A percentile compares a stretch with the other conserved stretches of the same genome.
These are phyloP conservation scores for Leptographium procerum DNA, from an alignment of 2,329 filamentous ascomycete species.

Conservation along the genomic window DNA sequence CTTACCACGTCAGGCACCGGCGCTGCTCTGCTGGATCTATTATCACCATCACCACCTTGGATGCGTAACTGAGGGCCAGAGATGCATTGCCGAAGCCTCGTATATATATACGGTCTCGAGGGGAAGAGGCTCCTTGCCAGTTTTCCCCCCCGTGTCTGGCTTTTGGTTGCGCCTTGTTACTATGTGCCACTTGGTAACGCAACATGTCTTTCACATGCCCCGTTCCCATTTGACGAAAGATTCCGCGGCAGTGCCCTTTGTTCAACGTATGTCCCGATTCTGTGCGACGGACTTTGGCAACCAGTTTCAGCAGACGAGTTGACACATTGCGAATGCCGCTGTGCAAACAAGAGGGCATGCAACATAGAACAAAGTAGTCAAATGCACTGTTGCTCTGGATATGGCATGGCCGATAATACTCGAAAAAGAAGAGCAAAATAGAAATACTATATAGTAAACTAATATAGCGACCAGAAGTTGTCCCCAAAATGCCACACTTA, in stretches of 20 bases:
- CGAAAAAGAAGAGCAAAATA: no score
- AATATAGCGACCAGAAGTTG: not conserved
- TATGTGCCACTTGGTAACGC: not conserved
- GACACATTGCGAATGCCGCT: not conserved
- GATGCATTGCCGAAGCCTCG: not conserved
- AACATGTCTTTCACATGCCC: not conserved
- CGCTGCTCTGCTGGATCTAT: not conserved
- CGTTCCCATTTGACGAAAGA: not conserved
- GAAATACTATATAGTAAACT: not conserved
- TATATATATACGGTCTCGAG: not conserved
- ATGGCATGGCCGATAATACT: no score
- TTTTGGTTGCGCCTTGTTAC: no score
- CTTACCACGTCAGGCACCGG: not conserved
- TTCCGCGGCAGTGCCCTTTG: not conserved
- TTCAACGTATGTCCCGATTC: not conserved
- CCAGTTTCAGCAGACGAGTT: conserved; percentile 1
- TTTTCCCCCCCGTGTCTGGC: no score
- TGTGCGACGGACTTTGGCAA: not conserved
- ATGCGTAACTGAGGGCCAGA: no score
- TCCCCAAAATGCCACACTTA: not conserved
- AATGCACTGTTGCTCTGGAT: no score
- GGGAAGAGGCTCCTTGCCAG: not conserved
- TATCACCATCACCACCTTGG: not conserved
- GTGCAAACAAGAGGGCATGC: no score
- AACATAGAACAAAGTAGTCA: not conserved